Percentiles rank a stretch among this genome's conserved stretches.
These are phyloP conservation scores for Aspergillus ruber DNA, from an alignment of 2,329 filamentous ascomycete genomes.

Conservation along the genomic window DNA sequence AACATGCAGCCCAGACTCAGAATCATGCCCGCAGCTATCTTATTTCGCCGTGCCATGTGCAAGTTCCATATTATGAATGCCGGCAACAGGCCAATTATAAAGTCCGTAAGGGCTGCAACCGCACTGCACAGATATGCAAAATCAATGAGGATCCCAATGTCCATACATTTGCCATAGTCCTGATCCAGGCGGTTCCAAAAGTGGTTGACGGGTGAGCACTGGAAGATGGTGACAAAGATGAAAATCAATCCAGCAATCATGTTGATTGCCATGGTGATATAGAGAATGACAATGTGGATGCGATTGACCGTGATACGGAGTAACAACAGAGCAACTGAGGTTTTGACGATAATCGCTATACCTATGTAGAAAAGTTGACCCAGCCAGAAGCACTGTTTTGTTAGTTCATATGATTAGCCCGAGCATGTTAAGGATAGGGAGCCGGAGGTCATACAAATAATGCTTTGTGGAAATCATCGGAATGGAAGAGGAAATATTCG, in stretches of 20 bases:
- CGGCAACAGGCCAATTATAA: constrained; percentile 47
- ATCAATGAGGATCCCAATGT: constrained; percentile 42
- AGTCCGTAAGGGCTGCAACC: constrained; percentile 42
- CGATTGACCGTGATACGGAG: constrained; percentile 43
- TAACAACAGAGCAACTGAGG: constrained; percentile 48
- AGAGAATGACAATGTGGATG: constrained; percentile 43
- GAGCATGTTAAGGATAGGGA: neutral
- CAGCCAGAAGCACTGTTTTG: constrained; percentile 40
- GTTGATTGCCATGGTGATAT: constrained; percentile 37
- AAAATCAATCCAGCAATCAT: constrained; percentile 41
- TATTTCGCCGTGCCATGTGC: constrained; percentile 48
- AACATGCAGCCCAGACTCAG: constrained; percentile 49
- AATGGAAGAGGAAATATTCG: constrained; percentile 12
- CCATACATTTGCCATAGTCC: constrained; percentile 36
- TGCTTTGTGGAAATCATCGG: constrained; percentile 15
- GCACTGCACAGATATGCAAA: constrained; percentile 48
- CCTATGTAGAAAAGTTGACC: constrained; percentile 47
- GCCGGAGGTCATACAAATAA: constrained; percentile 15
- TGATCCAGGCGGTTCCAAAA: constrained; percentile 39
- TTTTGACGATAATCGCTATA: constrained; percentile 41
- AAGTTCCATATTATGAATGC: constrained; percentile 50
- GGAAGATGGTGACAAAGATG: constrained; percentile 44
- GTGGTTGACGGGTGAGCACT: constrained; percentile 44
- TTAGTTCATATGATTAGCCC: no score
- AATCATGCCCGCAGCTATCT: constrained; percentile 45